Percentiles rank a stretch among this genome's conserved stretches.
These are phyloP conservation scores for Bruguiera hainesii DNA, from an alignment of 441 rosid genomes.

Conservation along the genomic window DNA sequence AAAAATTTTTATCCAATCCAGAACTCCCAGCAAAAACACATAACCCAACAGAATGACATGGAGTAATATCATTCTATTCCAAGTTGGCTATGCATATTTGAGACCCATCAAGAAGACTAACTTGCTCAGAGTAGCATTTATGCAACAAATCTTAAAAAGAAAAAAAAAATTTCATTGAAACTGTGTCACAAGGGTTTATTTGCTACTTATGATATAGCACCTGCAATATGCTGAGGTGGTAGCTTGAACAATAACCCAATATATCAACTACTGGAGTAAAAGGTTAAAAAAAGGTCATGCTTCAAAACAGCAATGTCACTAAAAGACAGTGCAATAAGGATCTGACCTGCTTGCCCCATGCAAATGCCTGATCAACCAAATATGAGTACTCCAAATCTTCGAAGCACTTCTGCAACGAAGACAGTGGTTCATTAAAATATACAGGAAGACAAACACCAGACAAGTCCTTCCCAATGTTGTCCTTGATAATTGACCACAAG, in stretches of 20 bases:
- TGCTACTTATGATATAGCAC: constrained; percentile 1
- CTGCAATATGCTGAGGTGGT: constrained; percentile 7
- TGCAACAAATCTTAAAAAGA: too few species aligned
- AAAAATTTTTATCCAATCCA: constrained; percentile 7
- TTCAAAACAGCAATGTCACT: constrained; percentile 22
- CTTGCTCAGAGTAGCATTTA: neutral
- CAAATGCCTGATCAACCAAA: constrained; percentile 82
- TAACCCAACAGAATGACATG: neutral
- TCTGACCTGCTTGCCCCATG: constrained; percentile 95
- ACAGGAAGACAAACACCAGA: constrained; percentile 98
- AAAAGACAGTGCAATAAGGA: constrained; percentile 29
- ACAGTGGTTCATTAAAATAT: constrained; percentile 90
- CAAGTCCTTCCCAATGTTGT: constrained; percentile 91
- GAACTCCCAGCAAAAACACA: neutral
- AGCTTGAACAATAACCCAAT: constrained; percentile 12
- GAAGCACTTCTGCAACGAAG: constrained; percentile 94
- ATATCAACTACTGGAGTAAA: constrained; percentile 21
- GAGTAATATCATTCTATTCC: neutral
- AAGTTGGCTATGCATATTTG: neutral
- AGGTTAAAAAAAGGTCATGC: constrained; percentile 25
- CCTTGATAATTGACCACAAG: constrained; percentile 94
- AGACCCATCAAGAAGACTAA: neutral
- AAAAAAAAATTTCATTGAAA: too few species aligned
- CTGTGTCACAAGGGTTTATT: too few species aligned
- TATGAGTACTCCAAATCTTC: constrained; percentile 93